Evolutionary conservation across 2,329 filamentous ascomycete species (phyloP), one percentile per base, ranked within the genome.

Genomic region (Aspergillus bombycis): DNA sequence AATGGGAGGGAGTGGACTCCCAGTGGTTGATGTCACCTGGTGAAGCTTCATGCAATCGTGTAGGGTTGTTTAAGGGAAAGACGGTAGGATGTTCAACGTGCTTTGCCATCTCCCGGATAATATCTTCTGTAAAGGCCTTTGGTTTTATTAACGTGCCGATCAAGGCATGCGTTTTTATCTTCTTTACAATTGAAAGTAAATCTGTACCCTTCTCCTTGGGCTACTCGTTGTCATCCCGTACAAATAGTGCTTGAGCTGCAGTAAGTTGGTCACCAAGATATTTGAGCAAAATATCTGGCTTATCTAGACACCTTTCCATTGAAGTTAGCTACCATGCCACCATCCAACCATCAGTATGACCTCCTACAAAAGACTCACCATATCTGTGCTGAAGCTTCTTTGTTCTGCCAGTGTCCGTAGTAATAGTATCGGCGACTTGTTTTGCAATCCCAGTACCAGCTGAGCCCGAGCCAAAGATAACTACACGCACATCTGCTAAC

Each of bases 371-470:
- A 19, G 45, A 28, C 50, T 68, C 78, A 91, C 89, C 90, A 96
- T 45, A 96, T 94, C 66, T 94, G 91, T 72, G 88, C 87, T 1
- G 86, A 82, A 0, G 92, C 92, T n/a, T 93, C 90, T n/a, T 90
- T 38, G 83, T 85, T 63, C 91, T 89, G 1, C 81, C 80, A 2
- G 85, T 85, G 70, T 93, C 88, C 0, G 89, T 82, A 0, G 88
- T 88, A 60, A 96, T 94, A 0, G 92, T 91, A 70, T 94, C 91
- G 19, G 89, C 83, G 7, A 96, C 86, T 72, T 96, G 92, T 68
- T 96, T 92, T 2, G 93, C 93, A 61, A 96, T 96, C 2, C 93
- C 93, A 0, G 89, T 91, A 0, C 92, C 92, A 12, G 93, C 93
- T 2, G 90, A 91, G 0, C 93, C 93, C 0, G 92, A 85, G 1